Evolutionary conservation across 768 basidiomycete genomes (phyloP), one percentile per base, ranked within the genome.

Genomic region (Lactifluus volemus): DNA sequence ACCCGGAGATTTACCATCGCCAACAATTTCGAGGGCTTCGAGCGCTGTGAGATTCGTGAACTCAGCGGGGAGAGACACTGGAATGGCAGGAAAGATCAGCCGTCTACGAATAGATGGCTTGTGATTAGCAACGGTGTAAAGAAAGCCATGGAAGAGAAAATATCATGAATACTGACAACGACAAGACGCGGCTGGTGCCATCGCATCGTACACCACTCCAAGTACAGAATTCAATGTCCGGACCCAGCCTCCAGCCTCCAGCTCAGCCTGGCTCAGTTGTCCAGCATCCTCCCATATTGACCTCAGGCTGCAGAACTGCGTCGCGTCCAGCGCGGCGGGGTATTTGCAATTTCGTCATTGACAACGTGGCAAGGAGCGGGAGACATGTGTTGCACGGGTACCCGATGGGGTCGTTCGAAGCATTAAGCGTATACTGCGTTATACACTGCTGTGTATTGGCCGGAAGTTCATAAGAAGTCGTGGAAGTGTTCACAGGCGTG

Each of bases 331-430:
- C 53, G 76, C 72, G 29, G 70, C 69, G 8, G 70, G 64, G 58
- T 67, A 63, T 48, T 72, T n/a, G 74, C 67, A 32, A 61, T 69
- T 15, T 41, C 48, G 45, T 66, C 21, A 56, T 15, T 5, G 80
- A 73, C 17, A 80, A 70, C 8, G 69, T 68, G 60, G 73, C 72
- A 5, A 81, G 67, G 38, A 72, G 64, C 0, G 80, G 67, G 19
- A 79, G 71, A 64, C 80, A 81, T 6, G 74, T 71, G 42, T 73
- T 72, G 63, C 80, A 81, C 12, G 79, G 78, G 63, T 81, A 81
- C 5, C 66, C 62, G n/a, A 67, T 60, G 2, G 80, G 78, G 51
- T 74, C 69, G 2, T 73, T 68, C 1, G 79, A 74, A 2, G 79
- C 81, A 45, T 79, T 73, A 49, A 80, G 66, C 15, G 68, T 73